Base-by-base conservation (phyloP, 345 rosid species). In the Syzygium oleosum region DNA sequence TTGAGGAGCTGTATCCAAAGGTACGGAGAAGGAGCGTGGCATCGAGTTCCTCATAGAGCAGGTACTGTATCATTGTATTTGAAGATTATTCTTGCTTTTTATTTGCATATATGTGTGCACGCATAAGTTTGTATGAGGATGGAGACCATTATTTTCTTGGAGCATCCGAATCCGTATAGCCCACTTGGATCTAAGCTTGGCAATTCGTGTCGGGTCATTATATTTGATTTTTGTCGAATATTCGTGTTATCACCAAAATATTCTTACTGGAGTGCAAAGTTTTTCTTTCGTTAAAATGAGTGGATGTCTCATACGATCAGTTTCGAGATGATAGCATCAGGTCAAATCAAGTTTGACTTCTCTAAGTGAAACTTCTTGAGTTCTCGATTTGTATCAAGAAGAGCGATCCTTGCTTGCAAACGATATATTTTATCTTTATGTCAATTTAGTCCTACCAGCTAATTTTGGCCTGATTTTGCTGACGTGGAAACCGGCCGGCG, bases 1-100 rank as follows among this genome's bases (percentile, higher is more conserved):
- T 89, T 94, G 25, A 89, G 89, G 84, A 86, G 87, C 13, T 91
- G 94, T 88, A 65, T 92, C 78, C 90, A 85, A 27, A 61, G 46
- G n/a, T 87, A 89, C 86, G 95, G 94, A 11, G 95, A 93, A 90
- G 93, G 91, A 56, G 87, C 87, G 86, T 93, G 95, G 95, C 92
- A 90, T 38, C 93, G 84, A 85, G 90, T 92, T 86, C 94, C 94
- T 41, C 19, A 25, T 10, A 89, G 90, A 88, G 91, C 92, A 73
- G 94, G 93, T 93, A 85, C 51, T 43, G 34, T 52, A 41, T 31
- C 31, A 17, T 85, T 46, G 12, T 52, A 43, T 29, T 21, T 43
- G 56, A 19, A 31, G 23, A 14, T 52, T 25, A 25, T 27, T 84
- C 52, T 5, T 31, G 41, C 15, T 51, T 84, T 51, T 12, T 58